Conservation (phyloP, 129 eudicot species). For the Helichrysum umbraculigerum region DNA sequence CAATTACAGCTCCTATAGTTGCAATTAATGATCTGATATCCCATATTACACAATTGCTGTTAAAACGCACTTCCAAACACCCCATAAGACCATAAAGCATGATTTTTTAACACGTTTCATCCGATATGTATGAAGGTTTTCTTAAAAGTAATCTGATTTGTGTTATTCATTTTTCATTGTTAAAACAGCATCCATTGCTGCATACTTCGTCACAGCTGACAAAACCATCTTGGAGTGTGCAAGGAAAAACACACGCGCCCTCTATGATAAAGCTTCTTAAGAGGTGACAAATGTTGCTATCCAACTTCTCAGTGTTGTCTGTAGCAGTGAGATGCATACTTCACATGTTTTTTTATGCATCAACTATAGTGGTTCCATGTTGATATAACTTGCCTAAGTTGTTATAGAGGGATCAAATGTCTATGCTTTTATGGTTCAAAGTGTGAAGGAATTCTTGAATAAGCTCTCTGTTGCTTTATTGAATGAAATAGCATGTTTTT, state of each 20-base stretch:
- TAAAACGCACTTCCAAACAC: background rate
- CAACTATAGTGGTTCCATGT: conserved; percentile 7
- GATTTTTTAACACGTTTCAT: background rate
- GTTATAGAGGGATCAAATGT: conserved; percentile 12
- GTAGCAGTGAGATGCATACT: conserved; percentile 20
- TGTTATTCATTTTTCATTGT: background rate
- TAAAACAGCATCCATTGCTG: conserved; percentile 75
- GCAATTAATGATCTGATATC: background rate
- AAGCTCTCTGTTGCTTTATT: conserved; percentile 5
- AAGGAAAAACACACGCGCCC: conserved; percentile 55
- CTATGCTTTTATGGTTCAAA: conserved; percentile 1
- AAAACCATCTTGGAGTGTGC: conserved; percentile 90
- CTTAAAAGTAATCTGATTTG: background rate
- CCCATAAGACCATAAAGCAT: background rate
- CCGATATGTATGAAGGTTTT: background rate
- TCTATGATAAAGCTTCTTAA: conserved; percentile 45
- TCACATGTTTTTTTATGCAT: conserved; percentile 14
- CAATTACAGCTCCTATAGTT: background rate
- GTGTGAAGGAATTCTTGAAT: conserved; percentile 28
- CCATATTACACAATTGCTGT: background rate
- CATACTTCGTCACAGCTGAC: conserved; percentile 85
- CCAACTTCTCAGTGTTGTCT: conserved; percentile 10
- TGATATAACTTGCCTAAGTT: conserved; percentile 16
- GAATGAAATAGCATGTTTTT: conserved; percentile 13
- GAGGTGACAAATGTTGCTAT: conserved; percentile 17